These are phyloP conservation scores for Cichorium intybus DNA, from an alignment of 140 eudicot species.

Conservation along the genomic window DNA sequence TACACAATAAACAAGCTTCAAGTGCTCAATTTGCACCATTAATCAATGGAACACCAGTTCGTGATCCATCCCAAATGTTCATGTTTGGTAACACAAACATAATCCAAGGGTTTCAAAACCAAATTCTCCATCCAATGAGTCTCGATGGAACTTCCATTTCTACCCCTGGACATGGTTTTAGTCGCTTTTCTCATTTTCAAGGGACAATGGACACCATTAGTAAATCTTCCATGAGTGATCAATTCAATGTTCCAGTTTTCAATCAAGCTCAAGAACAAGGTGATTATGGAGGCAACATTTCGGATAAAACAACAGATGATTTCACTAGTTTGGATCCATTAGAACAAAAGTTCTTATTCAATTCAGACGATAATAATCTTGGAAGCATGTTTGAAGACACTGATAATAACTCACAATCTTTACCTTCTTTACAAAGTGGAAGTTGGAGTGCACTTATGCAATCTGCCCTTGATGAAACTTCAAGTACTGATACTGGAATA, in stretches of 20 bases:
- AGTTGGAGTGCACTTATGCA: conserved; percentile 99
- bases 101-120: conserved; percentile 51
- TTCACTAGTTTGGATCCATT: conserved; percentile 60
- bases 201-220: conserved; percentile 30
- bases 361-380: conserved; percentile 48
- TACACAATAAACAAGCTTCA: conserved; percentile 45
- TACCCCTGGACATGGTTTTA: conserved; percentile 30
- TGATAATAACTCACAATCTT: conserved; percentile 37
- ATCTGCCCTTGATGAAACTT: conserved; percentile 90
- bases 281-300: conserved; percentile 13
- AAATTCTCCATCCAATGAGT: conserved; percentile 40
- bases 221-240: conserved; percentile 31
- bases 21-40: conserved; percentile 43
- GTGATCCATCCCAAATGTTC: conserved; percentile 57
- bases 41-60: conserved; percentile 51
- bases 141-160: conserved; percentile 36
- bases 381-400: conserved; percentile 31
- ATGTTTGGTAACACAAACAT: conserved; percentile 46
- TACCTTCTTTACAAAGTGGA: conserved; percentile 77
- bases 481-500: conserved; percentile 66
- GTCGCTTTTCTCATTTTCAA: conserved; percentile 44
- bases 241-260: conserved; percentile 34
- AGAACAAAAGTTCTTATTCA: conserved; percentile 77
- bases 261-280: conserved; percentile 34
- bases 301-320: conserved; percentile 15